These are phyloP conservation scores for Dalechampia spathulata DNA, from an alignment of 441 rosid genomes.

Conservation along the genomic window DNA sequence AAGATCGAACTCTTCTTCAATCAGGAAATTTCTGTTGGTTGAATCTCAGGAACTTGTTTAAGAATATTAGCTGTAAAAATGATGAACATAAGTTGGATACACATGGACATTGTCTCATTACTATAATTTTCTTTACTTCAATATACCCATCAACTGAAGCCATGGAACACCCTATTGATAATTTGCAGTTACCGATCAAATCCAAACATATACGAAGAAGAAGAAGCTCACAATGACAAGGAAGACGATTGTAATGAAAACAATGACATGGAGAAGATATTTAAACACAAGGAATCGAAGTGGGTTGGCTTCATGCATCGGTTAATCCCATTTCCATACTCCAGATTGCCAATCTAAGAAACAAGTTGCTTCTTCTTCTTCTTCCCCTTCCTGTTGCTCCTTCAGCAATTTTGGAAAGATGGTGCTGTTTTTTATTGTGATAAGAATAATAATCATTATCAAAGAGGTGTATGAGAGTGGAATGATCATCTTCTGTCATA, in stretches of 20 bases:
- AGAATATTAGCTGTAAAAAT: too few species aligned
- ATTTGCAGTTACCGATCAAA: constrained; percentile 29
- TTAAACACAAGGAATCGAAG: constrained; percentile 8
- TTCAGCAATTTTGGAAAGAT: constrained; percentile 32
- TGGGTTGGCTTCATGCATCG: constrained; percentile 26
- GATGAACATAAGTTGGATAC: too few species aligned
- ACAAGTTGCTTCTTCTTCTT: constrained; percentile 11
- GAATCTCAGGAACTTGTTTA: too few species aligned
- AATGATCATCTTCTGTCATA: not conserved
- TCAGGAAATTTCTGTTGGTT: too few species aligned
- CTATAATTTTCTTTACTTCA: too few species aligned
- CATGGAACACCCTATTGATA: not conserved
- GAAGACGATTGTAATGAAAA: constrained; percentile 25
- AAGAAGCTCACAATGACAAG: constrained; percentile 16
- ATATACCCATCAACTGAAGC: too few species aligned
- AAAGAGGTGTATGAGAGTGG: constrained; percentile 20
- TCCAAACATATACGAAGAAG: constrained; percentile 18
- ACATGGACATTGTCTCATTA: too few species aligned
- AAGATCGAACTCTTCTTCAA: too few species aligned
- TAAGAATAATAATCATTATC: constrained; percentile 11
- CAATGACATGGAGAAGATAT: constrained; percentile 4
- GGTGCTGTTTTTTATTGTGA: constrained; percentile 29
- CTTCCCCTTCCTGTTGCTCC: constrained; percentile 23
- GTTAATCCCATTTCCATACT: constrained; percentile 32
- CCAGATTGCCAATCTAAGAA: constrained; percentile 25